A percentile compares a stretch with the other conserved stretches of the same genome.
These are phyloP conservation scores for Ustilago vetiveriae DNA, from an alignment of 1,284 basidiomycete genomes.

Conservation along the genomic window DNA sequence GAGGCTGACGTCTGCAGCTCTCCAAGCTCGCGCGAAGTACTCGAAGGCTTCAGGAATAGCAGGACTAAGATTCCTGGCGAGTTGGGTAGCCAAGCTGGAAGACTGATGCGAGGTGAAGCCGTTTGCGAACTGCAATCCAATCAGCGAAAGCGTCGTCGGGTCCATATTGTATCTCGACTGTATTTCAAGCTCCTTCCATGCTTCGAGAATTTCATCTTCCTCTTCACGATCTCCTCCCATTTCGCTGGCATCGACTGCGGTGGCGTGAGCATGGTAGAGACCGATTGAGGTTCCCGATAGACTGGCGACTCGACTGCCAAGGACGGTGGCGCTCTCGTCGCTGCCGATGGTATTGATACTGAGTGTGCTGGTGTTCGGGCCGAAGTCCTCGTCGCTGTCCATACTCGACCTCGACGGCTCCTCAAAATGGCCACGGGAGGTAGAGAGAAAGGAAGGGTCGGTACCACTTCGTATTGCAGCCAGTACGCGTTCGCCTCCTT, in stretches of 20 bases:
- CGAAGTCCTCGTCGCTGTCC: slow-evolving; percentile 42
- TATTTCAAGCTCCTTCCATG: slow-evolving; percentile 35
- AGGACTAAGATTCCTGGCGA: neutral
- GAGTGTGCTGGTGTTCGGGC: slow-evolving; percentile 40
- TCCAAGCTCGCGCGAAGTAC: slow-evolving; percentile 53
- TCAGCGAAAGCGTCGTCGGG: slow-evolving; percentile 51
- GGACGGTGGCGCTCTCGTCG: slow-evolving; percentile 47
- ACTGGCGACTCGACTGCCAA: slow-evolving; percentile 37
- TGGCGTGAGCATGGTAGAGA: slow-evolving; percentile 16
- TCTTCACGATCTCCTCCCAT: slow-evolving; percentile 14
- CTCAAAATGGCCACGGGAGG: neutral
- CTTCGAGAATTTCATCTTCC: slow-evolving; percentile 39
- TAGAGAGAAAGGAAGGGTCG: neutral
- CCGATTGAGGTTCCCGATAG: slow-evolving; percentile 22
- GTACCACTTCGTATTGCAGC: slow-evolving; percentile 28
- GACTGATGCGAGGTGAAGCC: slow-evolving; percentile 7
- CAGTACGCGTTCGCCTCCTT: slow-evolving; percentile 26
- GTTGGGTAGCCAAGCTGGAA: slow-evolving; percentile 8
- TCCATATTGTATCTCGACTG: slow-evolving; percentile 55
- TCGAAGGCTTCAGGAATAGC: slow-evolving; percentile 50
- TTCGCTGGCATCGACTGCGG: neutral
- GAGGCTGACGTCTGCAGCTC: slow-evolving; percentile 46
- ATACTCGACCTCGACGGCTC: slow-evolving; percentile 12
- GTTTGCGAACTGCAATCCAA: slow-evolving; percentile 45
- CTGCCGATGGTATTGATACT: slow-evolving; percentile 48